Evolutionary conservation across 2,329 filamentous ascomycete species (phyloP).

Genomic region (Microdochium trichocladiopsis): DNA sequence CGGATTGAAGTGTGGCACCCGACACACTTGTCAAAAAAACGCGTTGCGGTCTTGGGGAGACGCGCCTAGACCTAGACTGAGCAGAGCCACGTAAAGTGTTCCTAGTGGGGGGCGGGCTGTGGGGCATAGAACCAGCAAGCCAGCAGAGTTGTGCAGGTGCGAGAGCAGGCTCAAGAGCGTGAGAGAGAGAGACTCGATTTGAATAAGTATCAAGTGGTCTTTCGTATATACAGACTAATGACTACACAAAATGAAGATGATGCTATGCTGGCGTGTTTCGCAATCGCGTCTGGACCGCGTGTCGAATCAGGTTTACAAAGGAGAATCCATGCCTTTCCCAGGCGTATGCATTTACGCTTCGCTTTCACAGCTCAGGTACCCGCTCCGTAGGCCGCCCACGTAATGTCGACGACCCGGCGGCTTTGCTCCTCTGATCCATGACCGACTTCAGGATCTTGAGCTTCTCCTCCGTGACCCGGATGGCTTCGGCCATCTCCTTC

Average conservation of each 20-base stretch:
- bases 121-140: no score
- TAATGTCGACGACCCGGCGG: not conserved
- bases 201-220: not conserved
- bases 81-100: no score
- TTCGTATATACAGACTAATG: not conserved
- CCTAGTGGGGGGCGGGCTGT: no score
- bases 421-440: conserved; percentile 48
- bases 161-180: no score
- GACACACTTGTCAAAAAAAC: no score
- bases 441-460: conserved; percentile 70
- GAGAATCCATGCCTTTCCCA: not conserved
- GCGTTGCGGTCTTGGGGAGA: no score
- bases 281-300: not conserved
- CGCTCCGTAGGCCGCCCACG: not conserved
- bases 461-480: conserved; percentile 80
- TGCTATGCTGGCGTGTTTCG: not conserved
- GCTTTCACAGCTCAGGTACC: not conserved
- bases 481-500: conserved; percentile 70
- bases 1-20: no score
- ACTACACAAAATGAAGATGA: not conserved
- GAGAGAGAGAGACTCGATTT: no score
- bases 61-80: no score
- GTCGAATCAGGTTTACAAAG: not conserved
- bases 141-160: no score
- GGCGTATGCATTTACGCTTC: not conserved